Conservation (phyloP, 768 basidiomycete species). For the Suillus americanus region DNA sequence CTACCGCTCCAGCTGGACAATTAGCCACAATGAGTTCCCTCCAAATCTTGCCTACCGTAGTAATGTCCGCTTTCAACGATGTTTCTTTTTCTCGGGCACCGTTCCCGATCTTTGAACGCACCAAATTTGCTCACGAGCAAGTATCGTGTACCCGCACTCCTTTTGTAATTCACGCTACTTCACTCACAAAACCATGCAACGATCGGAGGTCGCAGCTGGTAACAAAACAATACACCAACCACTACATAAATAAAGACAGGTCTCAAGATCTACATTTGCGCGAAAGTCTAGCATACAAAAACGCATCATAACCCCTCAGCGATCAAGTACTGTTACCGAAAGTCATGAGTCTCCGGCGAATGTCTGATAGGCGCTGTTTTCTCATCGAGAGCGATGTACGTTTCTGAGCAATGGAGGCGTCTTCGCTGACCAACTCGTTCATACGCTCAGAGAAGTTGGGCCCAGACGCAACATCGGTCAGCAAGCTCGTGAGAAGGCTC, state of each 20-base stretch:
- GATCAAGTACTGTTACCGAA: constrained; percentile 14
- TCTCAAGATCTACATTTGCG: background rate
- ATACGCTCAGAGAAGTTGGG: constrained; percentile 31
- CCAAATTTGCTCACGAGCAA: too few species aligned
- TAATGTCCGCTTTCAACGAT: too few species aligned
- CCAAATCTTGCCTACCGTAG: too few species aligned
- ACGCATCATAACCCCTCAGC: too few species aligned
- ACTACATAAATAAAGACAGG: background rate
- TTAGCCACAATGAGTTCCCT: too few species aligned
- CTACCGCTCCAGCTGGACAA: too few species aligned
- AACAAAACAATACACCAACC: background rate
- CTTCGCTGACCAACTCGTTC: constrained; percentile 44
- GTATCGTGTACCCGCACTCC: too few species aligned
- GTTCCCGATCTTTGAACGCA: too few species aligned
- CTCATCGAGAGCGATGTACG: constrained; percentile 35
- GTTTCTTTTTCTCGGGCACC: too few species aligned
- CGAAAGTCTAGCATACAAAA: background rate
- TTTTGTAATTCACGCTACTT: too few species aligned
- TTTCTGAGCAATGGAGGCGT: constrained; percentile 35
- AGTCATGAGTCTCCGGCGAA: constrained; percentile 34
- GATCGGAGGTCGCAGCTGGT: too few species aligned
- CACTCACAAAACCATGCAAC: too few species aligned
- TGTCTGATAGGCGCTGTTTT: constrained; percentile 38
- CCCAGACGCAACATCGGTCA: constrained; percentile 19
- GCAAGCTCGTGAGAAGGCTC: constrained; percentile 35